phyloP scores from a whole-genome alignment of 2,329 filamentous ascomycete species.

The Lasiodiplodia hormozganensis region DNA sequence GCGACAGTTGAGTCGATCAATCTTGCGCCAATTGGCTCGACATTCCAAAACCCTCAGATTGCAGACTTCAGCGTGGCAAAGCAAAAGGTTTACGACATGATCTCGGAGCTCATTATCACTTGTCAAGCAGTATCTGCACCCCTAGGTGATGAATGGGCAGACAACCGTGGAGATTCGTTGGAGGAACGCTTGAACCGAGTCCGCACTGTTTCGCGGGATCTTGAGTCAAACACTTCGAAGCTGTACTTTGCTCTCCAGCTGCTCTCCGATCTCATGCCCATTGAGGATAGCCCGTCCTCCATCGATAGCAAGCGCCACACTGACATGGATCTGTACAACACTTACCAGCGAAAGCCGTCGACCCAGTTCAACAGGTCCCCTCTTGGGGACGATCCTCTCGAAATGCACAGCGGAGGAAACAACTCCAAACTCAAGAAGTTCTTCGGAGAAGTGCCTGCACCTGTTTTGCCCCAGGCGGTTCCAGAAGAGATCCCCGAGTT shows the following conservation, averaged over 20 bases:
- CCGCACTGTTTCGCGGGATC: conserved; percentile 74
- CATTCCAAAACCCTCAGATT: conserved; percentile 82
- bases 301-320: conserved; percentile 50
- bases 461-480: conserved; percentile 52
- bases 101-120: conserved; percentile 84
- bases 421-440: conserved; percentile 59
- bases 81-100: conserved; percentile 90
- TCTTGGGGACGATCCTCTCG: conserved; percentile 49
- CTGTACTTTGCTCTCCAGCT: conserved; percentile 87
- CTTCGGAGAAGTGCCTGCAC: conserved; percentile 59
- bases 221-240: conserved; percentile 87
- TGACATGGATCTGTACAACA: conserved; percentile 42
- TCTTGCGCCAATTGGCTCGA: conserved; percentile 77
- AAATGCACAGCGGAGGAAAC: conserved; percentile 48
- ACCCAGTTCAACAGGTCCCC: conserved; percentile 55
- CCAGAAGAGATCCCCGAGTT: conserved; percentile 84
- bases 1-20: conserved; percentile 91
- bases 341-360: conserved; percentile 41
- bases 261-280: conserved; percentile 78
- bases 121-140: conserved; percentile 94
- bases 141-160: conserved; percentile 92
- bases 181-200: conserved; percentile 87
- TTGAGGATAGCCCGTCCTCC: conserved; percentile 40
- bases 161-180: conserved; percentile 86
- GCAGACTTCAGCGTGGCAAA: conserved; percentile 89